Base-by-base conservation (phyloP, 768 basidiomycete species). In the Pleurotus tuoliensis region DNA sequence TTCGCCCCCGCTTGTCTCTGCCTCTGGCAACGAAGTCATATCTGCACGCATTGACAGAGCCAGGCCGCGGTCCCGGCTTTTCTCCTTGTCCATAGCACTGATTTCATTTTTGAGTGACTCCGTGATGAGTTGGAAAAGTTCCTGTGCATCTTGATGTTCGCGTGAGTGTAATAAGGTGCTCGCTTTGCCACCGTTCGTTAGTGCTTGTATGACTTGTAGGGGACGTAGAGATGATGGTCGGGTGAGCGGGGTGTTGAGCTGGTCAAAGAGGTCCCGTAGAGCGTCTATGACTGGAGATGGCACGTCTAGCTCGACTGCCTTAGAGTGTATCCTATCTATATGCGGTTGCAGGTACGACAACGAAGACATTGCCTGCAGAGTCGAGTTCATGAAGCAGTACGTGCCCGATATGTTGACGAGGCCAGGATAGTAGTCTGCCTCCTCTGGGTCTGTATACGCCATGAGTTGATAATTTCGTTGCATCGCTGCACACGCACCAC, bases 111-210 rank as follows among this genome's bases (percentile, higher is more conserved):
- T 92, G 62, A 98, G 79, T 52, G 86, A 90, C 68, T 95, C 94
- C 1, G 94, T 89, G 7, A 98, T 76, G 30, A 98, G 85, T 63
- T 96, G 88, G 73, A 97, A 98, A n/a, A 98, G 80, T 67, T 98
- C 96, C 66, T 98, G 96, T 4, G 96, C 96, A 68, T 98, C 96
- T 73, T 98, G 96, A 68, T 98, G 96, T 67, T 97, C 94, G 11
- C 92, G 86, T 1, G 93, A 93, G 61, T 84, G 83, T 69, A 96
- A 87, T 9, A 94, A 78, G 0, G 87, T 79, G 62, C 80, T 80
- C 60, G 76, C 65, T 34, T 76, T 69, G 38, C 80, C 73, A 58
- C 80, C 77, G 18, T 75, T 67, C 15, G 84, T 82, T 27, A 95
- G 79, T 3, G 86, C 88, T 15, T 79, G 69, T 46, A 95, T 88